These are phyloP conservation scores for Fusarium oligoseptatum DNA, from an alignment of 2,329 filamentous ascomycete species.

Conservation along the genomic window DNA sequence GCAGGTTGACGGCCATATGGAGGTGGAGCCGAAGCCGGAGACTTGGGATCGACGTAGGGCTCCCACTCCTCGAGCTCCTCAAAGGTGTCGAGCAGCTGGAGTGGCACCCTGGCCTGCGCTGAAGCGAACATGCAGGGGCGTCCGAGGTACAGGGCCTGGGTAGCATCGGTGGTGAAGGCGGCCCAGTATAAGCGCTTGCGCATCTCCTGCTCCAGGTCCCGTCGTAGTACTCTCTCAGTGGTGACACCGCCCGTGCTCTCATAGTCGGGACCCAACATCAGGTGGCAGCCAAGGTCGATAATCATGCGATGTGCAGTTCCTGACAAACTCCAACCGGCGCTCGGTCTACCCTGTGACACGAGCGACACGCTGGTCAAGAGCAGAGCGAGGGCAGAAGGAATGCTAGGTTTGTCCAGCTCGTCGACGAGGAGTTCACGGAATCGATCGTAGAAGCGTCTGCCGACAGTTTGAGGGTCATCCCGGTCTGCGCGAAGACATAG, in stretches of 20 bases:
- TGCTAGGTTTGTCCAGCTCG: slow-evolving; percentile 51
- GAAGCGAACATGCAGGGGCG: slow-evolving; percentile 51
- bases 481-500: slow-evolving; percentile 51
- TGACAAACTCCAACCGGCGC: slow-evolving; percentile 53
- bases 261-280: slow-evolving; percentile 49
- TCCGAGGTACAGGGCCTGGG: slow-evolving; percentile 51
- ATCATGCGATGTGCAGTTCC: slow-evolving; percentile 57
- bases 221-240: slow-evolving; percentile 45
- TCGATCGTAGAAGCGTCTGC: slow-evolving; percentile 54
- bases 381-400: slow-evolving; percentile 54
- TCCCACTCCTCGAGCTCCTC: slow-evolving; percentile 53
- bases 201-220: slow-evolving; percentile 51
- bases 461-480: slow-evolving; percentile 51
- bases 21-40: slow-evolving; percentile 42
- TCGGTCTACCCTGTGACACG: slow-evolving; percentile 51
- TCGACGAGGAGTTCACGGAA: slow-evolving; percentile 53
- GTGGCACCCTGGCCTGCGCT: slow-evolving; percentile 50
- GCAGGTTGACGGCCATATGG: slow-evolving; percentile 47
- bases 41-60: slow-evolving; percentile 49
- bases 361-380: slow-evolving; percentile 51
- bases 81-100: slow-evolving; percentile 50
- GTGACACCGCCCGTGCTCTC: slow-evolving; percentile 43
- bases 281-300: slow-evolving; percentile 54
- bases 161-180: slow-evolving; percentile 51
- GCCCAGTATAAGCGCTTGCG: slow-evolving; percentile 53